Evolutionary conservation across 257 asterid species (phyloP), one percentile per base, ranked within the genome.

Genomic region (Marsdenia floribunda): DNA sequence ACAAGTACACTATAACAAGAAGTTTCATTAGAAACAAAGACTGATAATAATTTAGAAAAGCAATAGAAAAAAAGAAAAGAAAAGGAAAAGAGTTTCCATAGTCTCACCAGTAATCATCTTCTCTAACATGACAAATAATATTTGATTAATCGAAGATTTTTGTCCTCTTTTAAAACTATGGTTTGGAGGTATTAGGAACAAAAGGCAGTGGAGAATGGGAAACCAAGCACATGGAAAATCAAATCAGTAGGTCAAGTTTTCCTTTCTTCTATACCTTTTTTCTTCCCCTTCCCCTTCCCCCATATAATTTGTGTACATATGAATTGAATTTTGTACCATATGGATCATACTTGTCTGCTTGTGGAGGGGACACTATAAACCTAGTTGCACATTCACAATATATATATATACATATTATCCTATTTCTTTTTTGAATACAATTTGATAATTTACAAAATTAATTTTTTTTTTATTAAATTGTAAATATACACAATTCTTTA

Each of bases 151-250:
- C 35, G 13, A 65, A 38, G 50, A 29, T 16, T 65, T 29, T 22
- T 19, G 29, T 38, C 70, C 26, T 65, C 6, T 65, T 38, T 66
- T 6, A 66, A 38, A 38, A 9, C n/a, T 18, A 19, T 66, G 6
- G 49, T 65, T 65, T 65, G 49, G 26, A 63, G 68, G 22, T 18
- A 16, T 63, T 64, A 2, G 47, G 69, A 66, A 66, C 52, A 66
- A 38, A 38, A 29, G 7, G 9, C 18, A 26, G 71, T 66, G 71
- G 71, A 66, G 12, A 19, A 38, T 21, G 52, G 52, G 52, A 66
- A 66, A 66, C 49, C 47, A 64, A 64, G 16, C 71, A 66, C 71
- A 66, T 66, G 71, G 16, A 38, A 29, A 2, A 66, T 66, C 71
- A 66, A 37, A 38, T 66, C 71, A 66, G 16, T 38, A 40, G 29